Conservation (phyloP, 2,329 filamentous ascomycete genomes). For the Dryadomyces sulphureus region DNA sequence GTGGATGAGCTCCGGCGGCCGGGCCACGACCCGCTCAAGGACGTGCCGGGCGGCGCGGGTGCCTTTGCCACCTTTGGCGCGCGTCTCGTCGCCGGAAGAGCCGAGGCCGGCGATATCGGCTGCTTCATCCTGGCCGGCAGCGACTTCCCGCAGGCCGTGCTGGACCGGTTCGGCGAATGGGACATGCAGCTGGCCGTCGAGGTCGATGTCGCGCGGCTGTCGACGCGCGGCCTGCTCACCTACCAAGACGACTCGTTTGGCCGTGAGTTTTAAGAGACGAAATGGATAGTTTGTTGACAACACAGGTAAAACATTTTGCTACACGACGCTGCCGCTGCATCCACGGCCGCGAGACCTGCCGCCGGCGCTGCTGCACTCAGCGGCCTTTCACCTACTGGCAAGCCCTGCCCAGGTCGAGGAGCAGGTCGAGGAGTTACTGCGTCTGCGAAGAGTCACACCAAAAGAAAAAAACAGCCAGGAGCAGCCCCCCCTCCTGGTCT, state of each 20-base stretch:
- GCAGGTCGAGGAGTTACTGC: neutral
- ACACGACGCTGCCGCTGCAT: constrained; percentile 3
- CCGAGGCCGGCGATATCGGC: neutral
- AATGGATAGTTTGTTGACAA: neutral
- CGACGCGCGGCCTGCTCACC: constrained; percentile 2
- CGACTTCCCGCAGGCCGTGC: constrained; percentile 1
- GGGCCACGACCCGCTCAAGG: neutral
- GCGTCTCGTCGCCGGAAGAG: neutral
- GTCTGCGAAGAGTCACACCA: neutral
- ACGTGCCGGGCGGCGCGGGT: constrained; percentile 2
- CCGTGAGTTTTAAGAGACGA: neutral
- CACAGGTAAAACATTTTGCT: constrained; percentile 1
- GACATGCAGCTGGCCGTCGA: neutral
- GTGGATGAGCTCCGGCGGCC: constrained; percentile 2
- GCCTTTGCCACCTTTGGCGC: constrained; percentile 1
- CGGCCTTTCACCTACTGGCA: constrained; percentile 3
- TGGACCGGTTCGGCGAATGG: neutral
- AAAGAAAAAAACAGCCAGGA: neutral
- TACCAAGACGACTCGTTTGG: constrained; percentile 2
- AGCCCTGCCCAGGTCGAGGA: neutral
- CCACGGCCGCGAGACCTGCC: constrained; percentile 2
- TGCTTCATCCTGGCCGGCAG: constrained; percentile 3
- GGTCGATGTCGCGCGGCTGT: neutral
- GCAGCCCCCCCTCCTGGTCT: neutral
- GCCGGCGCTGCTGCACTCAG: neutral